Base-by-base conservation (phyloP, 331 rosid genomes). In the Pyracantha coccinea region DNA sequence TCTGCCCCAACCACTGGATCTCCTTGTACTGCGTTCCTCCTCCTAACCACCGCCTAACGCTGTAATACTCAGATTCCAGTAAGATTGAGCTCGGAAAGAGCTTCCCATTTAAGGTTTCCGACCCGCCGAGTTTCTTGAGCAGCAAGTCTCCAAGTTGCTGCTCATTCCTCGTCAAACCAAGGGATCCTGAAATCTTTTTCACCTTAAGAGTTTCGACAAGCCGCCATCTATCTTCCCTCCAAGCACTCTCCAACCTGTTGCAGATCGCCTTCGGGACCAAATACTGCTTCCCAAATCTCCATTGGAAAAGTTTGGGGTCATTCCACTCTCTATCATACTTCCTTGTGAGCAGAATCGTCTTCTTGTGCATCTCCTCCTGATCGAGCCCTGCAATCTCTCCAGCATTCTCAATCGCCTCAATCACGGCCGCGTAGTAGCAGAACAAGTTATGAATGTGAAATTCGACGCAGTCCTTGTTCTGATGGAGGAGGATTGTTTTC, bases 251-350 rank as follows among this genome's bases (percentile, higher is more conserved):
- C 85, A 92, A 63, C 16, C 86, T 83, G 33, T 64, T 81, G 80
- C 83, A 80, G 25, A 95, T 89, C 24, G 83, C 97, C 19, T 78
- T 79, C 23, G 92, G 84, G 21, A 95, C 89, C 86, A 95, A 82
- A 80, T 95, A 95, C 79, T 95, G 98, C 77, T 89, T 92, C 75
- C 99, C 99, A 32, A 86, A 95, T 82, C 86, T 85, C 97, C 97
- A 90, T 1, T 89, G 90, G 75, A 95, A 95, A 73, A 95, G 92
- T 62, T 80, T 82, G 0, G 86, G 87, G 62, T 92, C 99, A 69
- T 89, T 90, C 98, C 97, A 95, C 66, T 86, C 96, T 68, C 27
- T 70, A 53, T 88, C 92, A 44, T 95, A 95, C 69, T 95, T 95
- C 76, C 84, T 86, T 8, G 11, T 20, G 2, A 86, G 71, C 83